Evolutionary conservation across 164 flowering plant genomes (phyloP), one percentile per base, ranked within the genome.

Genomic region (Santalum album): DNA sequence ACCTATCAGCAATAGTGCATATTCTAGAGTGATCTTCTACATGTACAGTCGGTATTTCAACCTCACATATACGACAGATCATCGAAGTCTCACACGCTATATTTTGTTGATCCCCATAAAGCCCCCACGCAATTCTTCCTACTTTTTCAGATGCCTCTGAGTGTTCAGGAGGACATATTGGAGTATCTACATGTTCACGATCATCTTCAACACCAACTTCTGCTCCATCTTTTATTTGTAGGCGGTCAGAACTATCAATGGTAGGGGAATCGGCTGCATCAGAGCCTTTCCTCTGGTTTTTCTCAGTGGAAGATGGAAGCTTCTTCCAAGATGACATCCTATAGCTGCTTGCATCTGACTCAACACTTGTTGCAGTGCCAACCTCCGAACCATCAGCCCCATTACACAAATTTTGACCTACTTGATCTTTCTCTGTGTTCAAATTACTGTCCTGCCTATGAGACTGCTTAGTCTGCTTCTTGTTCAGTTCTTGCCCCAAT

Each of bases 251-350:
- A 42, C 68, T 71, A 51, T 55, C 82, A 51, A 62, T 72, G 24
- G 75, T 53, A 9, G 81, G 67, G 16, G 72, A 27, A 16, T 68
- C 83, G 56, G 40, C 65, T 60, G 69, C 59, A 42, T 68, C 84
- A 23, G 25, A 53, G 34, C 51, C 78, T 74, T 75, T 81, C 49
- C 64, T 75, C 47, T 65, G 76, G 47, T 78, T 82, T 62, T 72
- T 94, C 56, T 76, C 86, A 46, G 82, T 80, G 17, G 84, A 74
- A 55, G 87, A 76, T 57, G 99, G 97, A 63, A 86, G 77, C 61
- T 82, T 94, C 74, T 81, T 94, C 97, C 96, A 94, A 21, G 99
- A 90, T 22, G 99, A 82, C 82, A 90, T 94, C 55, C 80, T 77
- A 59, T 59, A 76, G 69, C 87, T 72, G 62, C 84, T 75, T 59